Conservation (phyloP, 148 eudicot species). For the Chenopodium formosanum region DNA sequence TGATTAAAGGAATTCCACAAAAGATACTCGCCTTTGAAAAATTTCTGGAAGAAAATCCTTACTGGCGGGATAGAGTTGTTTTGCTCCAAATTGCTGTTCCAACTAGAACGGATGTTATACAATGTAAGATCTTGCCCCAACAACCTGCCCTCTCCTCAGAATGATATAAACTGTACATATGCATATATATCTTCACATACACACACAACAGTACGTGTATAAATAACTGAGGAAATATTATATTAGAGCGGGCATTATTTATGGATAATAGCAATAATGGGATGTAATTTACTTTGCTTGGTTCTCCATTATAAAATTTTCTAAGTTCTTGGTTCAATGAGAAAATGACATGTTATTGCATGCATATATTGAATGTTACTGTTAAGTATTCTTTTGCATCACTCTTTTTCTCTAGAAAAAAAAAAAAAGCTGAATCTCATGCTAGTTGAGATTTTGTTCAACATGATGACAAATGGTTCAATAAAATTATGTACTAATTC, state of each 20-base stretch:
- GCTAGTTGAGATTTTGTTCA: neutral
- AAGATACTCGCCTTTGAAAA: slow-evolving; percentile 95
- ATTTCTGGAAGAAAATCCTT: slow-evolving; percentile 81
- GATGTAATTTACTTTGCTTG: neutral
- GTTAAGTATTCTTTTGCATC: neutral
- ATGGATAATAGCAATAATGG: neutral
- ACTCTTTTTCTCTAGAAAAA: too few relatives aligned
- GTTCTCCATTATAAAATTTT: neutral
- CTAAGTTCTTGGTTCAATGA: neutral
- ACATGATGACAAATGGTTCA: neutral
- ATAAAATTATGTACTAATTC: too few relatives aligned
- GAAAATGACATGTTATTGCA: neutral
- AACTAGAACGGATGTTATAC: slow-evolving; percentile 96
- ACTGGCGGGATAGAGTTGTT: slow-evolving; percentile 88
- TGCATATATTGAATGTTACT: neutral
- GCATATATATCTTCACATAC: neutral
- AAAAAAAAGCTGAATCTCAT: neutral
- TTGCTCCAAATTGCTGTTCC: slow-evolving; percentile 98
- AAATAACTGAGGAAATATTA: too few relatives aligned
- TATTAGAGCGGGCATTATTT: too few relatives aligned
- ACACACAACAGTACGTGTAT: neutral
- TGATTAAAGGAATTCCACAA: slow-evolving; percentile 98
- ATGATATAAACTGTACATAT: too few relatives aligned
- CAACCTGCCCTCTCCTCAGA: too few relatives aligned
- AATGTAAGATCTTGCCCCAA: slow-evolving; percentile 56